Conservation (phyloP, 495 filamentous ascomycete genomes). For the Aspergillus incahuasiensis region DNA sequence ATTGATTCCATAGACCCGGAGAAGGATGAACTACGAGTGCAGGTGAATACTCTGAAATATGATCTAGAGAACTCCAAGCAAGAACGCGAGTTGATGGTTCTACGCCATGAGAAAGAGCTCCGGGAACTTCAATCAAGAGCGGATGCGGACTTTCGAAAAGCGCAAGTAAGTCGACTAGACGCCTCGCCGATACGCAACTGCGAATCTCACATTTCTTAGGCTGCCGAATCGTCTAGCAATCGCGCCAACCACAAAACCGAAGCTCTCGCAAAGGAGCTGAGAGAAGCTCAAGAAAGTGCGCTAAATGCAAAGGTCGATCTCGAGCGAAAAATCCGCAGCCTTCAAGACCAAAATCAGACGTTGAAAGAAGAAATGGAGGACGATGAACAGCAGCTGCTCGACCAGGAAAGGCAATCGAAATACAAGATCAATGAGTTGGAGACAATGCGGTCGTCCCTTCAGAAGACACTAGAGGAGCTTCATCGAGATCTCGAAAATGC, state of each 20-base stretch:
- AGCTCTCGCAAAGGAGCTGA: constrained; percentile 62
- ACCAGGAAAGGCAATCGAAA: constrained; percentile 65
- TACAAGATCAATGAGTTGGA: constrained; percentile 68
- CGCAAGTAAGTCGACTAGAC: constrained; percentile 51
- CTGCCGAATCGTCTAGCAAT: constrained; percentile 62
- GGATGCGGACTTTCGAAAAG: constrained; percentile 78
- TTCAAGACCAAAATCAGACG: constrained; percentile 66
- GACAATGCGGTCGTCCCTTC: constrained; percentile 61
- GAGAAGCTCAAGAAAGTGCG: constrained; percentile 61
- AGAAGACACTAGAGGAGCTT: constrained; percentile 64
- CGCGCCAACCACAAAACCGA: constrained; percentile 69
- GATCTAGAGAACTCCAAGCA: constrained; percentile 73
- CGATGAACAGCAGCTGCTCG: constrained; percentile 60
- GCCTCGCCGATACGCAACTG: background rate
- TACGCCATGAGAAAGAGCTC: constrained; percentile 79
- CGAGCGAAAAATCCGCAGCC: constrained; percentile 65
- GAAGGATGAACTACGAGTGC: constrained; percentile 65
- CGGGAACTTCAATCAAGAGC: constrained; percentile 67
- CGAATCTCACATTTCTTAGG: constrained; percentile 31
- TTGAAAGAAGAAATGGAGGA: constrained; percentile 79
- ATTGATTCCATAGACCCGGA: constrained; percentile 32
- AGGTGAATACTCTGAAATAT: constrained; percentile 64
- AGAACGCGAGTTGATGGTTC: constrained; percentile 70
- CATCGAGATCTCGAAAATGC: constrained; percentile 65
- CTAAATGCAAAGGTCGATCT: constrained; percentile 62